Conservation (phyloP, 345 rosid species). For the Camelina sativa region DNA sequence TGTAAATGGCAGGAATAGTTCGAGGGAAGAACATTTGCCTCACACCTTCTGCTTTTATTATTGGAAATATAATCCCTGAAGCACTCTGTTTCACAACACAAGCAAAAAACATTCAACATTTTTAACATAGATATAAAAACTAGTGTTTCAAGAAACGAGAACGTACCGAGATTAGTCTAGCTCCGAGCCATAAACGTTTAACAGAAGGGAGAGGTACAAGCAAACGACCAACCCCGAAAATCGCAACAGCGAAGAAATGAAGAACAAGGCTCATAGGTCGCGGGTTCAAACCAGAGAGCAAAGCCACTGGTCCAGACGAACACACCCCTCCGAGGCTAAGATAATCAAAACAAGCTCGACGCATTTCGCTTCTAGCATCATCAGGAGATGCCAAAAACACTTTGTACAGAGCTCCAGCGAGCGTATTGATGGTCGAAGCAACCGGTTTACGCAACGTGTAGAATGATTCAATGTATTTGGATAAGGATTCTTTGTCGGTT, state of each 20-base stretch:
- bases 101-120: background rate
- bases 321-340: slow-evolving; percentile 60
- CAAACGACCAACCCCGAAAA: slow-evolving; percentile 60
- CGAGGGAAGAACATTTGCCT: slow-evolving; percentile 62
- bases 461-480: slow-evolving; percentile 56
- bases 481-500: slow-evolving; percentile 46
- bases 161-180: slow-evolving; percentile 53
- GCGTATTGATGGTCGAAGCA: slow-evolving; percentile 63
- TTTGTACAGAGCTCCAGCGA: slow-evolving; percentile 61
- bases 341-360: slow-evolving; percentile 62
- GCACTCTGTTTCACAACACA: slow-evolving; percentile 47
- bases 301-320: slow-evolving; percentile 56
- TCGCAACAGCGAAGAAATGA: slow-evolving; percentile 62
- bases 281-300: slow-evolving; percentile 63
- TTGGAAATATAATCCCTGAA: slow-evolving; percentile 57
- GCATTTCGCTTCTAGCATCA: slow-evolving; percentile 58
- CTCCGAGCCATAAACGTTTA: slow-evolving; percentile 55
- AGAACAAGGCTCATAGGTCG: slow-evolving; percentile 55
- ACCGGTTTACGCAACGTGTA: slow-evolving; percentile 68
- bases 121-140: background rate
- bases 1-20: slow-evolving; percentile 54
- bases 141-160: background rate
- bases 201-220: slow-evolving; percentile 58
- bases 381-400: slow-evolving; percentile 57
- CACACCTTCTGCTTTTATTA: slow-evolving; percentile 58